Evolutionary conservation across 129 eudicot genomes (phyloP).

Genomic region (Daucus carota): DNA sequence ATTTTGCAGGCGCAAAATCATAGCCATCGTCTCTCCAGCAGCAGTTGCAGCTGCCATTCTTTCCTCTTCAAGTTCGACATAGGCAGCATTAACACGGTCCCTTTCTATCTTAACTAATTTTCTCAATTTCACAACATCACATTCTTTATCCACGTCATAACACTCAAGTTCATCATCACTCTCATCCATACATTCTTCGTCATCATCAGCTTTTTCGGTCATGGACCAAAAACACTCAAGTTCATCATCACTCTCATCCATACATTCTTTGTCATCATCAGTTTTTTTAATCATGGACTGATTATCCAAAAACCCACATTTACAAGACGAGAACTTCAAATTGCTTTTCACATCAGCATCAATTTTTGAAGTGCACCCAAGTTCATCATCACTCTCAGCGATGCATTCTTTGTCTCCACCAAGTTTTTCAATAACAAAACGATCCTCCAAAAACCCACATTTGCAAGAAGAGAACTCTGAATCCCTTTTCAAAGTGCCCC

Average conservation of each 20-base stretch:
- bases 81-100: slow-evolving; percentile 39
- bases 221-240: slow-evolving; percentile 12
- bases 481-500: slow-evolving; percentile 11
- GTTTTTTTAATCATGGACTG: slow-evolving; percentile 22
- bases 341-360: neutral
- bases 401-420: slow-evolving; percentile 25
- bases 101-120: slow-evolving; percentile 58
- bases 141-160: slow-evolving; percentile 36
- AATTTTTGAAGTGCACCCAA: neutral
- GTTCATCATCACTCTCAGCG: slow-evolving; percentile 17
- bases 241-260: slow-evolving; percentile 17
- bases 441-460: slow-evolving; percentile 22
- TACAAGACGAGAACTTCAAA: slow-evolving; percentile 24
- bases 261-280: slow-evolving; percentile 26
- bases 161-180: slow-evolving; percentile 22
- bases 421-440: slow-evolving; percentile 23
- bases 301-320: slow-evolving; percentile 20
- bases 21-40: slow-evolving; percentile 83
- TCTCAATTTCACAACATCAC: slow-evolving; percentile 42
- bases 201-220: slow-evolving; percentile 30
- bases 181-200: slow-evolving; percentile 14
- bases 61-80: slow-evolving; percentile 67
- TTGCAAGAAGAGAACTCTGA: slow-evolving; percentile 19
- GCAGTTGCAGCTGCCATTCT: slow-evolving; percentile 69
- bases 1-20: slow-evolving; percentile 85